Base-by-base conservation (phyloP, 768 basidiomycete genomes). In the Phanerochaete sordida region DNA sequence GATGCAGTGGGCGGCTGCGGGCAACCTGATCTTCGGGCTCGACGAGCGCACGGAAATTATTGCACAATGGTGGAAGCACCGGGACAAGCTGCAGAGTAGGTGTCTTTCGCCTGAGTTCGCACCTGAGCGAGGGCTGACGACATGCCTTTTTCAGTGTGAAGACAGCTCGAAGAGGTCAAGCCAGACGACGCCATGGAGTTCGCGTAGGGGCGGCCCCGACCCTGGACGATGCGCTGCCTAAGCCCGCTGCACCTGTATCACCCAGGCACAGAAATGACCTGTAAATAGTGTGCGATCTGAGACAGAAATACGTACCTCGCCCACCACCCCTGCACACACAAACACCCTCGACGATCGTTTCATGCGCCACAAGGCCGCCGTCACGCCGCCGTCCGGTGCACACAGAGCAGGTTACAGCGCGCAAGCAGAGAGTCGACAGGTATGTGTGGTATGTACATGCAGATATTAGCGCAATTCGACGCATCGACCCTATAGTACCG, bases 31-130 rank as follows among this genome's bases (percentile, higher is more conserved):
- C n/a, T 64, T 64, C 51, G 57, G 60, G 12, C 39, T 64, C 19
- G 63, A 64, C 45, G 59, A 64, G 23, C 8, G 55, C 49, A 61
- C 55, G 19, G 63, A 60, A 12, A 15, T 54, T n/a, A 64, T 64
- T 44, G 50, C 58, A 57, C 63, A 64, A 28, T 64, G 63, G 63
- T 64, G 63, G 63, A 64, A 61, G 57, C 60, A 61, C 45, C 61
- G 63, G 63, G 63, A 64, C 46, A 64, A 64, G 60, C 61, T 64
- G 63, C 56, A 59, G 51, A 64, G 63, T 64, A 35, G 15, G 60
- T 61, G 16, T 5, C 11, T n/a, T n/a, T n/a, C n/a, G n/a, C n/a
- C n/a, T n/a, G n/a, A n/a, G n/a, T n/a, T n/a, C n/a, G n/a, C n/a
- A n/a, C n/a, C n/a, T n/a, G n/a, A n/a, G n/a, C n/a, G n/a, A n/a